Evolutionary conservation across 78 protist genomes (phyloP), one percentile per base, ranked within the genome.

Genomic region (Cavenderia fasciculata): DNA sequence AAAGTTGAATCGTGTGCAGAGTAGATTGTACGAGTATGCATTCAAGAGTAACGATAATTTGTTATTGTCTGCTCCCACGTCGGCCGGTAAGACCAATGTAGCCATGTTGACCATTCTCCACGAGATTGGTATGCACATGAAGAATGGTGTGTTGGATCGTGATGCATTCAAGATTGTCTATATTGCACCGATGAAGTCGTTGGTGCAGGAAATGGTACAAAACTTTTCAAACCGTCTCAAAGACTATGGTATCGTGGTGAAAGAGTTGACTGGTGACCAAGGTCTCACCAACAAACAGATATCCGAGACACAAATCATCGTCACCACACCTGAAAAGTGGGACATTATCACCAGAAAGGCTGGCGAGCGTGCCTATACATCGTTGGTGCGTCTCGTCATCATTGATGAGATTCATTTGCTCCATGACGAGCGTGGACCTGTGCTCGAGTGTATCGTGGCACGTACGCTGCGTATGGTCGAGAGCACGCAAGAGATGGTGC

Each of bases 271-370:
- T 4, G 99, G 99, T 27, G 99, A 99, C 75, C 52, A 57, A 54
- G 69, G 87, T 54, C 85, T 99, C 43, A 92, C 95, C 52, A 84
- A 87, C 85, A 71, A 56, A 52, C 97, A 98, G 74, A 78, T 99
- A 25, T 92, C 86, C 2, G 97, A 93, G 23, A 97, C 99, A 25
- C 98, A 98, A 62, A 86, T 85, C 76, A 93, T 93, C 29, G 95
- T 99, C 16, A 97, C 99, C 43, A 99, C 99, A 47, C 99, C 99
- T 14, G 99, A 99, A 93, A 99, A 99, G 95, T 99, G 99, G 99
- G 99, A 99, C 73, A 94, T 99, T 34, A 85, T 99, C 84, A 98
- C 99, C 12, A 89, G 99, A 54, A 98, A 99, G 63, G 59, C 89
- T 0, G 98, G 97, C 33, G 99, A 99, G 41, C 92, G 97, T 38